A percentile compares a stretch with the other conserved stretches of the same genome.
Evolutionary conservation across 495 filamentous ascomycete species (phyloP).

Genomic region (Friedmanniomyces endolithicus): DNA sequence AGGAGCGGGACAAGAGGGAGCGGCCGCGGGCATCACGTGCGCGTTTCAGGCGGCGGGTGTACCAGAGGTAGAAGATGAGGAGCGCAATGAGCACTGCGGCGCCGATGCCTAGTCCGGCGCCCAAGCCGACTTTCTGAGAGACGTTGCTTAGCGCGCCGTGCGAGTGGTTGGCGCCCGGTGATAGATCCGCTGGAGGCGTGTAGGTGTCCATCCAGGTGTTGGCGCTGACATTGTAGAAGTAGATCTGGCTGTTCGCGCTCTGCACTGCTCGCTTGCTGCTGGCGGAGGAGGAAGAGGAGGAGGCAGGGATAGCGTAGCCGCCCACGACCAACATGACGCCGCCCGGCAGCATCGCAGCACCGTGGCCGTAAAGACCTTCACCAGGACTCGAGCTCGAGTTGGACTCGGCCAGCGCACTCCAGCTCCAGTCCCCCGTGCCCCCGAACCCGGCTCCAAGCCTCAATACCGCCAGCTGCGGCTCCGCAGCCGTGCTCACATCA

Average conservation of each 20-base stretch:
- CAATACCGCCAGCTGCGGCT: slow-evolving; percentile 67
- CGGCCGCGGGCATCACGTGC: slow-evolving; percentile 38
- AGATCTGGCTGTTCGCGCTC: slow-evolving; percentile 35
- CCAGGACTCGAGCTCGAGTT: slow-evolving; percentile 36
- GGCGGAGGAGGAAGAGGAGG: slow-evolving; percentile 36
- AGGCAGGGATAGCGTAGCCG: slow-evolving; percentile 55
- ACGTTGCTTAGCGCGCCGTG: slow-evolving; percentile 25
- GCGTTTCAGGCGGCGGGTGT: slow-evolving; percentile 40
- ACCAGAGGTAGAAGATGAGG: slow-evolving; percentile 45
- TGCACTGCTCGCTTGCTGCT: slow-evolving; percentile 23
- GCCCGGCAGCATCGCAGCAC: slow-evolving; percentile 67
- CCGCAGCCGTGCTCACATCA: slow-evolving; percentile 55
- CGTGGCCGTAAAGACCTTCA: slow-evolving; percentile 71
- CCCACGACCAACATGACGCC: slow-evolving; percentile 83
- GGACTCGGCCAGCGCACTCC: slow-evolving; percentile 46
- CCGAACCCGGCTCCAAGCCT: slow-evolving; percentile 58
- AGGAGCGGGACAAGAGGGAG: slow-evolving; percentile 35
- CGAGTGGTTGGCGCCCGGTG: neutral
- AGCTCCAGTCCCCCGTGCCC: slow-evolving; percentile 54
- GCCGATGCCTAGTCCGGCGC: slow-evolving; percentile 62
- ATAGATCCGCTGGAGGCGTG: slow-evolving; percentile 31
- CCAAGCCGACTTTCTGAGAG: slow-evolving; percentile 51
- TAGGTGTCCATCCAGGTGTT: slow-evolving; percentile 60
- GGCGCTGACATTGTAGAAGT: slow-evolving; percentile 71
- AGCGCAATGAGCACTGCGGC: slow-evolving; percentile 41